Evolutionary conservation across 306 rosid species (phyloP).

Genomic region (Fagus crenata): DNA sequence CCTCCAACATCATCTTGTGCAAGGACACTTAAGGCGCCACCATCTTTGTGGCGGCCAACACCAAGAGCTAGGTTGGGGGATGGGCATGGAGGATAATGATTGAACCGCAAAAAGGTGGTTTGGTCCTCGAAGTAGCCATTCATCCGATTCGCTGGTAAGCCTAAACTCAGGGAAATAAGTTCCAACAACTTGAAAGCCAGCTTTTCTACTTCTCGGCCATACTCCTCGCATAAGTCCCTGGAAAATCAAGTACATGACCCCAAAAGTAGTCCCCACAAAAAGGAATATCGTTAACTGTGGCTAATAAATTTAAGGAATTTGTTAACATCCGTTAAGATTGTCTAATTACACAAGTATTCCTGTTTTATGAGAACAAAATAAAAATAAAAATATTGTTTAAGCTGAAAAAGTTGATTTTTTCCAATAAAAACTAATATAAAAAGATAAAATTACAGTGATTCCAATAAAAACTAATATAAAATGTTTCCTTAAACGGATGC

Average conservation of each 20-base stretch:
- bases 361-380: too few species aligned
- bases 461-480: too few species aligned
- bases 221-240: conserved; percentile 44
- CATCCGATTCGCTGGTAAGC: conserved; percentile 45
- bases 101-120: conserved; percentile 52
- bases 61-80: conserved; percentile 73
- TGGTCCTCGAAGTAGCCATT: conserved; percentile 51
- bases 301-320: too few species aligned
- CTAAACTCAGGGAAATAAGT: conserved; percentile 60
- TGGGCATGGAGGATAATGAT: conserved; percentile 74
- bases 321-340: too few species aligned
- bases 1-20: conserved; percentile 79
- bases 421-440: too few species aligned
- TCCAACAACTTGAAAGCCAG: conserved; percentile 59
- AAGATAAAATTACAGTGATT: too few species aligned
- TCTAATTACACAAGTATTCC: too few species aligned
- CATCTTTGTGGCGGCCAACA: conserved; percentile 83
- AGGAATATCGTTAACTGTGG: too few species aligned
- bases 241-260: not conserved
- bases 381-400: too few species aligned
- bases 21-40: conserved; percentile 66
- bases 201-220: conserved; percentile 55
- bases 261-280: too few species aligned
- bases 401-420: too few species aligned
- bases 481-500: too few species aligned